Percentiles rank a stretch among this genome's conserved stretches.
Conservation (phyloP, 1,284 basidiomycete species). For the Marasmius oreades region DNA sequence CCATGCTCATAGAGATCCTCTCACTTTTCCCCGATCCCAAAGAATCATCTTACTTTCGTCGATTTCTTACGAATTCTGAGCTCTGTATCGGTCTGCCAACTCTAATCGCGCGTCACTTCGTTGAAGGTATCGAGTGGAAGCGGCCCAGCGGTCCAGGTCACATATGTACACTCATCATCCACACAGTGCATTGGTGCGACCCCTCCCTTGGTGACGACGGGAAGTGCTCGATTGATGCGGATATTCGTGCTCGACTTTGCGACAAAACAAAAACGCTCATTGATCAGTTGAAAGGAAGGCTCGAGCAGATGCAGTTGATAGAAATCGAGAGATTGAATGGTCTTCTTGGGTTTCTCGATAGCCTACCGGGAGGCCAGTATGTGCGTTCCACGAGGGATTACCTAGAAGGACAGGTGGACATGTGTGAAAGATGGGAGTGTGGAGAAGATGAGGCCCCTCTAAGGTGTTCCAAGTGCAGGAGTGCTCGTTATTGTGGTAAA, state of each 20-base stretch:
- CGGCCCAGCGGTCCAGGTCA: slow-evolving; percentile 16
- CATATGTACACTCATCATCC: slow-evolving; percentile 19
- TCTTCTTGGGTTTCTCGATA: slow-evolving; percentile 8
- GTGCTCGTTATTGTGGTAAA: slow-evolving; percentile 15
- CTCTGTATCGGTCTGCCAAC: slow-evolving; percentile 17
- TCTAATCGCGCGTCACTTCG: slow-evolving; percentile 18
- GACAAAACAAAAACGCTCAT: slow-evolving; percentile 5
- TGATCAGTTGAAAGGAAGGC: not conserved
- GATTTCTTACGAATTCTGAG: slow-evolving; percentile 13
- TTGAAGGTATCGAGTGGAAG: slow-evolving; percentile 17
- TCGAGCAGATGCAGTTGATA: slow-evolving; percentile 1
- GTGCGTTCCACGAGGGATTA: slow-evolving; percentile 15
- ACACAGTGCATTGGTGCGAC: slow-evolving; percentile 22
- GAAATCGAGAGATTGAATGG: slow-evolving; percentile 17
- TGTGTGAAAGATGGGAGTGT: slow-evolving; percentile 12
- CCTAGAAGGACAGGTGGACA: slow-evolving; percentile 14
- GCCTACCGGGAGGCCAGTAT: slow-evolving; percentile 8
- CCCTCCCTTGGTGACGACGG: slow-evolving; percentile 21
- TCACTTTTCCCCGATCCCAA: not conserved
- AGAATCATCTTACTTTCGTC: slow-evolving; percentile 7
- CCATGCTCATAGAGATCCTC: slow-evolving; percentile 20
- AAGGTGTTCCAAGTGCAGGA: slow-evolving; percentile 19
- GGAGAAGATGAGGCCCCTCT: slow-evolving; percentile 12
- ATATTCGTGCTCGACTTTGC: slow-evolving; percentile 10
- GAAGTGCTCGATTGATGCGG: slow-evolving; percentile 19